phyloP scores from a whole-genome alignment of 176 grass and related monocot genomes.

The Oryza meyeriana region DNA sequence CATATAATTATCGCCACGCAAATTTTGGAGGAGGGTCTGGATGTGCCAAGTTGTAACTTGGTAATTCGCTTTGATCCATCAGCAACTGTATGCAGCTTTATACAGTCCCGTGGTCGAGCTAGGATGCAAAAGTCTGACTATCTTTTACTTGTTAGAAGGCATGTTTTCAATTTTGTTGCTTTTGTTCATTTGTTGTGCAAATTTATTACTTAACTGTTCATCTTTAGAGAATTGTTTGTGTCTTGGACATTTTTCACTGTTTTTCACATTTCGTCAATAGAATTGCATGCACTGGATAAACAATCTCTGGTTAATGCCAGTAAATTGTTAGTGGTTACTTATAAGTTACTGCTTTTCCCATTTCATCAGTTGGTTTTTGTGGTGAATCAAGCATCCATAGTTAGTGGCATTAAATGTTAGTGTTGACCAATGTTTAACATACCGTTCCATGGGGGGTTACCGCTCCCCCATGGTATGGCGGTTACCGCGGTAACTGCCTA shows the following conservation, averaged over 20 bases:
- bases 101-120: constrained; percentile 85
- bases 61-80: constrained; percentile 77
- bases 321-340: background rate
- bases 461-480: too few species aligned
- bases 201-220: background rate
- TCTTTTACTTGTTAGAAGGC: constrained; percentile 58
- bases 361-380: constrained; percentile 16
- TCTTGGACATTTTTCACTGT: background rate
- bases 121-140: constrained; percentile 70
- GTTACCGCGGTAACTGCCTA: too few species aligned
- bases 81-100: constrained; percentile 67
- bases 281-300: background rate
- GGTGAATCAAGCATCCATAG: background rate
- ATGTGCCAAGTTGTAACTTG: constrained; percentile 85
- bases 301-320: background rate
- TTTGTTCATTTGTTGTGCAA: constrained; percentile 9
- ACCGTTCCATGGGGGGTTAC: too few species aligned
- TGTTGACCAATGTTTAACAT: too few species aligned
- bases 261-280: background rate
- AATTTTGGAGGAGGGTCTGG: constrained; percentile 80
- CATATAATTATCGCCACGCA: constrained; percentile 74
- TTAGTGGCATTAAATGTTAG: background rate
- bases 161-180: constrained; percentile 15
- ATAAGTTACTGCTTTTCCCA: background rate
- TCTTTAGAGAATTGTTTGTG: background rate